Conservation (phyloP, 2,329 filamentous ascomycete genomes). For the Cladophialophora immunda region DNA sequence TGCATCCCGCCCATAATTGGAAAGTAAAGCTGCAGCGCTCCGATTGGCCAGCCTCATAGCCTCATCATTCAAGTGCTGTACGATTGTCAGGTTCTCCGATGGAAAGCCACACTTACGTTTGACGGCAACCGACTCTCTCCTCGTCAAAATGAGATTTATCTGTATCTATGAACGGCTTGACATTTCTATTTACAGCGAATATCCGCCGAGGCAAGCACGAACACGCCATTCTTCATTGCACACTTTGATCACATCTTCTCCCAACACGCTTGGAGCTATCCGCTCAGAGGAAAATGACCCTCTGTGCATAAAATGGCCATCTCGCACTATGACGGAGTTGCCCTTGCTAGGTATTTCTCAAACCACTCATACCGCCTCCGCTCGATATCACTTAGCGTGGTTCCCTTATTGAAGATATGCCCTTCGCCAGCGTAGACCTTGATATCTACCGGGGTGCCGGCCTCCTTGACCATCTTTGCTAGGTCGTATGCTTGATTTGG, state of each 20-base stretch:
- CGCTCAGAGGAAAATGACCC: too few species aligned
- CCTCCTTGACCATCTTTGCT: conserved; percentile 4
- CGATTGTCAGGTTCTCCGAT: too few species aligned
- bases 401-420: conserved; percentile 57
- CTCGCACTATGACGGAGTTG: background rate
- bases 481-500: conserved; percentile 5
- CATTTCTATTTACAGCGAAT: too few species aligned
- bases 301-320: too few species aligned
- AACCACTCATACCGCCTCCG: conserved; percentile 18
- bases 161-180: too few species aligned
- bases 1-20: background rate
- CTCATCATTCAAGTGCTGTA: background rate
- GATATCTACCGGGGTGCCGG: conserved; percentile 56
- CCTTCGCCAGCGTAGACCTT: conserved; percentile 61
- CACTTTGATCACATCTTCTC: too few species aligned
- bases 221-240: too few species aligned
- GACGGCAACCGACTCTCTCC: too few species aligned
- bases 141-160: too few species aligned
- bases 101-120: too few species aligned
- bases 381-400: conserved; percentile 12
- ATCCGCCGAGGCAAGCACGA: too few species aligned
- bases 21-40: background rate
- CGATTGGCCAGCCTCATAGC: conserved; percentile 4
- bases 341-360: background rate
- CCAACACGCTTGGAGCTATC: too few species aligned